Percentiles rank a stretch among this genome's conserved stretches.
phyloP scores from a whole-genome alignment of 768 basidiomycete genomes.

The Tulasnella sp. region DNA sequence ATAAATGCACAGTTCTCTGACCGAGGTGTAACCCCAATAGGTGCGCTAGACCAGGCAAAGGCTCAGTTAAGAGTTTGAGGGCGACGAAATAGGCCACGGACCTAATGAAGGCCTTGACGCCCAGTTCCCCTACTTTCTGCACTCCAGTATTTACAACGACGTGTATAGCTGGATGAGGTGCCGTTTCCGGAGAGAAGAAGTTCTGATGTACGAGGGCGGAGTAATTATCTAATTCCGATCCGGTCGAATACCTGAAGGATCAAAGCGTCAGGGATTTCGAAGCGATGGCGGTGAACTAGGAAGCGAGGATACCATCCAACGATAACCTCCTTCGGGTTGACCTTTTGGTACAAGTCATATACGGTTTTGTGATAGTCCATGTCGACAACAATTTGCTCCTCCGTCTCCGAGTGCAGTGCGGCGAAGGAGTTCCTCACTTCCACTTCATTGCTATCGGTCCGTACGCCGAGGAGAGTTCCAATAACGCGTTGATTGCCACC shows the following conservation, averaged over 20 bases:
- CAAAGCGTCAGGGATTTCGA: neutral
- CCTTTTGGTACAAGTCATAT: constrained; percentile 82
- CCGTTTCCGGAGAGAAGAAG: constrained; percentile 89
- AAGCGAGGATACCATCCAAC: constrained; percentile 76
- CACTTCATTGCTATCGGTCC: constrained; percentile 47
- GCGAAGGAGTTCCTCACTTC: constrained; percentile 81
- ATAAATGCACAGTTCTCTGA: constrained; percentile 93
- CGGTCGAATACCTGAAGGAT: constrained; percentile 73
- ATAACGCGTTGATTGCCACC: constrained; percentile 77
- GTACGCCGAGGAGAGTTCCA: constrained; percentile 83
- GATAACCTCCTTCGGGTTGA: constrained; percentile 75
- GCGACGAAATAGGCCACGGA: constrained; percentile 20
- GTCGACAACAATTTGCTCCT: constrained; percentile 89
- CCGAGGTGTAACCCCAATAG: constrained; percentile 79
- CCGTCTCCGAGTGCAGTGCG: constrained; percentile 83
- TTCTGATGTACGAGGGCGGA: constrained; percentile 89
- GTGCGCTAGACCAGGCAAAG: constrained; percentile 41
- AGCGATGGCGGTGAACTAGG: neutral
- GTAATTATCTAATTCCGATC: constrained; percentile 82
- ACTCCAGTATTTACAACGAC: constrained; percentile 81
- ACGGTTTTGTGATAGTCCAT: constrained; percentile 92
- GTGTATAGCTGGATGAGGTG: constrained; percentile 81
- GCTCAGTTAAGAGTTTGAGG: neutral
- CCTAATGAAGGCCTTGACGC: constrained; percentile 84
- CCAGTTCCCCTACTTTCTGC: constrained; percentile 47